These are phyloP conservation scores for Raffaelea arxii DNA, from an alignment of 2,329 filamentous ascomycete species.

Conservation along the genomic window DNA sequence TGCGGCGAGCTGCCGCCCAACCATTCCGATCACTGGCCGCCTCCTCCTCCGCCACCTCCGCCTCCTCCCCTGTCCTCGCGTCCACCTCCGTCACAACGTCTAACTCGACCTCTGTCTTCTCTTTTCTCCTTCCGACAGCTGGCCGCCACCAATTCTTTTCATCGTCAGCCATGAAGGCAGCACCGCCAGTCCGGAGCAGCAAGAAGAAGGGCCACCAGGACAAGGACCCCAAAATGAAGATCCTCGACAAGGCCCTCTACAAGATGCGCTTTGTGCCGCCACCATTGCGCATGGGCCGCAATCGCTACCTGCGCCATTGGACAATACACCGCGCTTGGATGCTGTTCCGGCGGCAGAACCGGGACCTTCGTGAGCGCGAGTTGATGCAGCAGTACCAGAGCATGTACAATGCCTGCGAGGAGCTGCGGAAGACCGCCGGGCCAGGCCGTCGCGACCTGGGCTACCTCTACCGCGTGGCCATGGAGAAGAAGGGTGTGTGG, in stretches of 20 bases:
- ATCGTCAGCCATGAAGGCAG: too few species aligned
- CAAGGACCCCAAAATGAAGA: slow-evolving; percentile 24
- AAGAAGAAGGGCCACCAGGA: too few species aligned
- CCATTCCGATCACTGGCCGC: too few species aligned
- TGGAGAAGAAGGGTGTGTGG: slow-evolving; percentile 85
- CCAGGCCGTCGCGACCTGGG: slow-evolving; percentile 52
- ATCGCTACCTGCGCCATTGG: slow-evolving; percentile 88
- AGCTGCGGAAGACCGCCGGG: slow-evolving; percentile 53
- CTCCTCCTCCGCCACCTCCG: too few species aligned
- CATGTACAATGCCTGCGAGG: slow-evolving; percentile 82
- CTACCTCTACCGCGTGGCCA: slow-evolving; percentile 74
- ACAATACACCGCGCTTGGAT: slow-evolving; percentile 97
- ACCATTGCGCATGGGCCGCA: slow-evolving; percentile 81
- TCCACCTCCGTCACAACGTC: too few species aligned
- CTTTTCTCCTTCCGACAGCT: too few species aligned
- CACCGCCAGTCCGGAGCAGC: too few species aligned
- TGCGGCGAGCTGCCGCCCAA: too few species aligned
- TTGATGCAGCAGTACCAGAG: slow-evolving; percentile 70
- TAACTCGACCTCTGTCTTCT: too few species aligned
- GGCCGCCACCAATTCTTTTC: too few species aligned
- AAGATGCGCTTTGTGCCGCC: slow-evolving; percentile 30
- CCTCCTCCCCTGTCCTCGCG: too few species aligned
- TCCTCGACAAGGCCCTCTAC: slow-evolving; percentile 22
- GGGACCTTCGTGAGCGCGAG: slow-evolving; percentile 54
- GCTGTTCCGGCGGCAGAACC: slow-evolving; percentile 63